A percentile compares a stretch with the other conserved stretches of the same genome.
Evolutionary conservation across 164 flowering plant species (phyloP).

Genomic region (Nelumbo lutea): DNA sequence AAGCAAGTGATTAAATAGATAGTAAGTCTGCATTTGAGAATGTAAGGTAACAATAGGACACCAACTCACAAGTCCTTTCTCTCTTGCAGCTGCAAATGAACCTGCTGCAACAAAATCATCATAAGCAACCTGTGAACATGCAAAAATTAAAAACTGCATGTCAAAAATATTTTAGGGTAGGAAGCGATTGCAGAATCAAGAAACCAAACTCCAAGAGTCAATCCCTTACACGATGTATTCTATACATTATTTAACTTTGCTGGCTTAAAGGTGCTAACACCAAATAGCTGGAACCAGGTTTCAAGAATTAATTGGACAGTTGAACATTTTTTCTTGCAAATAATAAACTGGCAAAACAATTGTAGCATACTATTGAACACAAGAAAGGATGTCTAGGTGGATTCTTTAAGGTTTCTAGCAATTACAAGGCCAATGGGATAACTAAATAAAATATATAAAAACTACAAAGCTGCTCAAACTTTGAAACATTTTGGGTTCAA

Average conservation of each 20-base stretch:
- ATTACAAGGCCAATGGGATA: background rate
- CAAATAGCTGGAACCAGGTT: no score
- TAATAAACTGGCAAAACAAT: no score
- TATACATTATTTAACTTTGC: no score
- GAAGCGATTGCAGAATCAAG: background rate
- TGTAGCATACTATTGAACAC: no score
- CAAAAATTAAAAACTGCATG: background rate
- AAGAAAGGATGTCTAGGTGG: background rate
- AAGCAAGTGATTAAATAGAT: background rate
- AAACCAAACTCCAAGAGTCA: background rate
- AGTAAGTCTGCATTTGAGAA: background rate
- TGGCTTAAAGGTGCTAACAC: no score
- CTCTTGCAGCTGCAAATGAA: constrained; percentile 85
- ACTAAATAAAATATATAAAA: background rate
- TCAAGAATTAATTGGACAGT: no score
- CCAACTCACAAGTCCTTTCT: constrained; percentile 87
- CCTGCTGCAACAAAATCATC: constrained; percentile 92
- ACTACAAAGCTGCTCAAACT: no score
- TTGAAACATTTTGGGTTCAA: no score
- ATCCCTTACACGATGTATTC: no score
- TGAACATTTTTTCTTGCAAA: no score
- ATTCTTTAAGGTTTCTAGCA: background rate
- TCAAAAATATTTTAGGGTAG: background rate
- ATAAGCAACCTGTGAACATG: constrained; percentile 63
- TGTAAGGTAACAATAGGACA: constrained; percentile 9